A percentile compares a stretch with the other conserved stretches of the same genome.
These are phyloP conservation scores for Xylaria sp. DNA, from an alignment of 2,329 filamentous ascomycete genomes.

Conservation along the genomic window DNA sequence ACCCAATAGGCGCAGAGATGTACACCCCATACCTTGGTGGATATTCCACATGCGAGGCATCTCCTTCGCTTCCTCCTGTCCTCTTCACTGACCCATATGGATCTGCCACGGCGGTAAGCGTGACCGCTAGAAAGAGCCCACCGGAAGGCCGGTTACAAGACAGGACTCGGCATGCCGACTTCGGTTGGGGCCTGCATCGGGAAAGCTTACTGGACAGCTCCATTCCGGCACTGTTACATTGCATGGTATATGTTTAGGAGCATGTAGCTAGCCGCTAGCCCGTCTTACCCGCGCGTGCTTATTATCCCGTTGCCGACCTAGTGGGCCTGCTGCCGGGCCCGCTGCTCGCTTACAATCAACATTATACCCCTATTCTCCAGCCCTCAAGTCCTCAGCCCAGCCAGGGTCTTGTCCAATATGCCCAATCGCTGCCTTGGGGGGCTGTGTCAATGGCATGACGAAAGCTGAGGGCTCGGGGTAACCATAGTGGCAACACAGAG, in stretches of 20 bases:
- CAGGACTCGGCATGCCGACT: constrained; percentile 2
- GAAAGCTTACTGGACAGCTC: neutral
- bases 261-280: neutral
- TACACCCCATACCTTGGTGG: too few species aligned
- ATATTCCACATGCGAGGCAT: neutral
- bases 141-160: neutral
- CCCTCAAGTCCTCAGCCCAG: too few species aligned
- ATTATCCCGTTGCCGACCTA: neutral
- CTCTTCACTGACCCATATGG: neutral
- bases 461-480: too few species aligned
- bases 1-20: too few species aligned
- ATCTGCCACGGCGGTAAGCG: neutral
- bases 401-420: too few species aligned
- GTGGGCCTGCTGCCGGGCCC: neutral
- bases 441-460: too few species aligned
- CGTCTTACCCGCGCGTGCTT: neutral
- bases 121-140: neutral
- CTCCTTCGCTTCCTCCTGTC: neutral
- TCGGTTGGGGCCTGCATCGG: neutral
- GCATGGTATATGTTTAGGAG: neutral
- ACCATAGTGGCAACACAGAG: too few species aligned
- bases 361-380: neutral
- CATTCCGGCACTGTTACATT: neutral
- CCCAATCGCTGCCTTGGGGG: too few species aligned
- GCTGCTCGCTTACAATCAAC: neutral